Evolutionary conservation across 1,284 basidiomycete species (phyloP), one percentile per base, ranked within the genome.

Genomic region (Papiliotrema laurentii): DNA sequence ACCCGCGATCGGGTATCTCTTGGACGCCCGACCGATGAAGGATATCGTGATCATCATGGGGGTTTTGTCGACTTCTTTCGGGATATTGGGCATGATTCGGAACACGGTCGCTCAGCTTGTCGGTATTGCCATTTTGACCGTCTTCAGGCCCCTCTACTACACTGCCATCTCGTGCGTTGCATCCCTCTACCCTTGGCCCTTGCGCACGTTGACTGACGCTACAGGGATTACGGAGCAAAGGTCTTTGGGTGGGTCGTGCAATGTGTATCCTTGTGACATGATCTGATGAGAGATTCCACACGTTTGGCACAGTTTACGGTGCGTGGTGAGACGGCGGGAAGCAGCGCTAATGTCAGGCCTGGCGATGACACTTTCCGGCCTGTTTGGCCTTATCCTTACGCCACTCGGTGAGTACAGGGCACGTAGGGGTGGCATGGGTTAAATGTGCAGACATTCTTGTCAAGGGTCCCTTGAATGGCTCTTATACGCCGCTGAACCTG

Each of bases 141-240:
- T 74, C 33, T 61, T 73, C 41, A 37, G 72, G 27, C 68, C 71
- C 6, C 51, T 73, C 33, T 72, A 71, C 60, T 74, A 76, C 53
- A 74, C 73, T 18, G 56, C 59, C 16, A 51, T 61, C 22, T 56
- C 55, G 56, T 58, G 30, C 38, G 53, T 53, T 3, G 63, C 24
- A 16, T 22, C 30, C 11, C 36, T 21, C 11, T 16, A n/a, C 25
- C 22, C 24, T 19, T 21, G 38, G 14, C 35, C n/a, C 22, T 25
- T 44, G 19, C 19, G 16, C 16, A 25, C 18, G 11, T 21, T 14
- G 21, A 45, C 14, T 24, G 26, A 19, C 7, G 1, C 2, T 16
- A 16, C 43, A 61, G 59, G n/a, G 66, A 71, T 50, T 61, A 64
- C 35, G 62, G 59, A 9, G 61, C 66, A 18, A 67, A 68, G 50